Evolutionary conservation across 2,329 filamentous ascomycete species (phyloP), one percentile per base, ranked within the genome.

Genomic region (Arachnomyces sp.): DNA sequence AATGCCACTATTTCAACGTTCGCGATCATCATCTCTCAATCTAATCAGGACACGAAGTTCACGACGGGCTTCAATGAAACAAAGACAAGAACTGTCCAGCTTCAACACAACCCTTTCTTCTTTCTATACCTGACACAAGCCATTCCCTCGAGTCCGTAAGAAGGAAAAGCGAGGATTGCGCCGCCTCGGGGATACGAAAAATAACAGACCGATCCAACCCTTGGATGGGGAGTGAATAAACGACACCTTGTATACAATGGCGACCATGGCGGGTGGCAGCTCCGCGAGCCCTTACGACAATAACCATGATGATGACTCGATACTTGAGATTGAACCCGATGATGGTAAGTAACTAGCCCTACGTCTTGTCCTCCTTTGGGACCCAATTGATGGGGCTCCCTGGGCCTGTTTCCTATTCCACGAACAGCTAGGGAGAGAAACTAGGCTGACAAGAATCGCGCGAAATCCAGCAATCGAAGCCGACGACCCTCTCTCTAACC

Each of bases 401-500:
- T n/a, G 39, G 16, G 29, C 46, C 38, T 31, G 6, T 37, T 28
- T 28, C 29, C 9, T 14, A 28, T 15, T 37, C 3, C 15, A 41
- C 36, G 31, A 18, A 40, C 38, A 28, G 36, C 39, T 30, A 18
- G 2, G 8, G n/a, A 29, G 29, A 14, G n/a, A 8, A 25, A 28
- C 17, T 7, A 12, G 25, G 8, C 38, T 32, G 20, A 31, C 40
- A 35, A 28, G 32, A 16, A 32, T 20, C 5, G 5, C 20, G 5
- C 20, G 5, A 25, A 25, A 25, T 31, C 25, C 84, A 56, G 86
- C 88, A 53, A 80, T 95, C 56, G 88, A 95, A 61, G 87, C 94
- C 56, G 89, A 95, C 57, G 88, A 95, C 65, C 88, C 89, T 31
- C 73, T 92, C 49, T 70, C 73, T 49, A 69, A 66, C 31, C 45